Conservation (phyloP, 805 yeast species). For the Barnettozyma californica region DNA sequence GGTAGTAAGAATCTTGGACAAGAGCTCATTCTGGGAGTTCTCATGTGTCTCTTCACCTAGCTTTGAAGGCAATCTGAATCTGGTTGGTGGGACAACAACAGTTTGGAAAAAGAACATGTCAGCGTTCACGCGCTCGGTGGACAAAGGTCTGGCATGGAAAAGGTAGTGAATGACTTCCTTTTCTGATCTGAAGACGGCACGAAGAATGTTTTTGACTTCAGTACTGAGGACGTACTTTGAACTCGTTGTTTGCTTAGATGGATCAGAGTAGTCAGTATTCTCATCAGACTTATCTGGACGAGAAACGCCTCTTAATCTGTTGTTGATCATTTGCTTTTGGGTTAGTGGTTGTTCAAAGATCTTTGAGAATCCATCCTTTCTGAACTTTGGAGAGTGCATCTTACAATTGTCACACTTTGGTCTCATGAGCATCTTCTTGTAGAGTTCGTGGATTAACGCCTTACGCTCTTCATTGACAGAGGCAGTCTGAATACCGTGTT, state of each 20-base stretch:
- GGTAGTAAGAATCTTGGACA: constrained; percentile 75
- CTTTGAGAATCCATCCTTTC: constrained; percentile 93
- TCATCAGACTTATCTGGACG: constrained; percentile 52
- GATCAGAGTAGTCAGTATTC: background rate
- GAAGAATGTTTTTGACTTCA: constrained; percentile 76
- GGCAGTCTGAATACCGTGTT: constrained; percentile 71
- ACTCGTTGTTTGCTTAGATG: constrained; percentile 47
- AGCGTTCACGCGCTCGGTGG: constrained; percentile 44
- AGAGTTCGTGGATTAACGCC: constrained; percentile 62
- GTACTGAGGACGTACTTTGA: constrained; percentile 84
- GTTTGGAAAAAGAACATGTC: constrained; percentile 89
- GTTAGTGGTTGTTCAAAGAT: constrained; percentile 82
- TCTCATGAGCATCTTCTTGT: constrained; percentile 65
- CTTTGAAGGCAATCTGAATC: constrained; percentile 95
- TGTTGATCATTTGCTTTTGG: constrained; percentile 76
- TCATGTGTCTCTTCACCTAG: constrained; percentile 96
- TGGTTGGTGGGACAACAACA: constrained; percentile 90
- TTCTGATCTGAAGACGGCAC: constrained; percentile 72
- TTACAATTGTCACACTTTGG: constrained; percentile 94
- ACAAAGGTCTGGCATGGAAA: constrained; percentile 76
- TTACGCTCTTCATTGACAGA: constrained; percentile 87
- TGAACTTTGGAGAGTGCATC: constrained; percentile 87
- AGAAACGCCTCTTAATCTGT: constrained; percentile 72
- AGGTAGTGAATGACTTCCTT: constrained; percentile 60
- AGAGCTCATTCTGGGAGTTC: constrained; percentile 84